Evolutionary conservation across 2,329 filamentous ascomycete genomes (phyloP).

Genomic region (Exophiala phaeomuriformis): DNA sequence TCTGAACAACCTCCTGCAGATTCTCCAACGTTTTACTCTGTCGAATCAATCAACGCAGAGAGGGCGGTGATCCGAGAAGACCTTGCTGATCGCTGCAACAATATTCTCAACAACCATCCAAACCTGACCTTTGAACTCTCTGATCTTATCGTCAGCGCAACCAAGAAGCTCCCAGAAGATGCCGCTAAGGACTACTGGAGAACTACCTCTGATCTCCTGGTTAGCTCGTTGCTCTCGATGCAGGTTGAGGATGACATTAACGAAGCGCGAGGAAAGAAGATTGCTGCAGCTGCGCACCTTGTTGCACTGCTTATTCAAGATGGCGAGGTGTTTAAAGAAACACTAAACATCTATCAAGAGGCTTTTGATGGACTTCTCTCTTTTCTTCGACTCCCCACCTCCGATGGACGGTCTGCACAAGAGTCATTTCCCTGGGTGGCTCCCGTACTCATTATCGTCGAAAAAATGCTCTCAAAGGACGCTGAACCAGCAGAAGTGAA

Average conservation of each 20-base stretch:
- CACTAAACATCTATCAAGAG: slow-evolving; percentile 62
- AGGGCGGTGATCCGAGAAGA: slow-evolving; percentile 65
- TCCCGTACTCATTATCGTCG: slow-evolving; percentile 80
- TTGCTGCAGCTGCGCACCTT: slow-evolving; percentile 87
- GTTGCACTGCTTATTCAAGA: slow-evolving; percentile 75
- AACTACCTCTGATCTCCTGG: slow-evolving; percentile 74
- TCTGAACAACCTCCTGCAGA: slow-evolving; percentile 1
- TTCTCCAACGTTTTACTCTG: slow-evolving; percentile 33
- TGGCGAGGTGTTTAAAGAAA: slow-evolving; percentile 68
- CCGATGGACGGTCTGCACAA: slow-evolving; percentile 57
- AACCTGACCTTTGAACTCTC: slow-evolving; percentile 84
- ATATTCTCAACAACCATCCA: slow-evolving; percentile 81
- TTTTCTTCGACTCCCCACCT: slow-evolving; percentile 61
- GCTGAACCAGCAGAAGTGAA: slow-evolving; percentile 72
- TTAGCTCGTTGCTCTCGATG: slow-evolving; percentile 69
- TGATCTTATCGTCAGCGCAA: slow-evolving; percentile 72
- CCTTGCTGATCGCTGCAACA: slow-evolving; percentile 81
- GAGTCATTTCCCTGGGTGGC: slow-evolving; percentile 89
- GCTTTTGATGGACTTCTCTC: slow-evolving; percentile 67
- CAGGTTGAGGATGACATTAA: slow-evolving; percentile 53
- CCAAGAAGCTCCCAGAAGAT: slow-evolving; percentile 54
- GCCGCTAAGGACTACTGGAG: slow-evolving; percentile 52
- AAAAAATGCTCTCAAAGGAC: slow-evolving; percentile 84
- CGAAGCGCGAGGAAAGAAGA: slow-evolving; percentile 55
- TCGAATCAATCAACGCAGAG: slow-evolving; percentile 73